Evolutionary conservation across 169 alveolate genomes (phyloP).

Genomic region (Prorocentrum cordatum): DNA sequence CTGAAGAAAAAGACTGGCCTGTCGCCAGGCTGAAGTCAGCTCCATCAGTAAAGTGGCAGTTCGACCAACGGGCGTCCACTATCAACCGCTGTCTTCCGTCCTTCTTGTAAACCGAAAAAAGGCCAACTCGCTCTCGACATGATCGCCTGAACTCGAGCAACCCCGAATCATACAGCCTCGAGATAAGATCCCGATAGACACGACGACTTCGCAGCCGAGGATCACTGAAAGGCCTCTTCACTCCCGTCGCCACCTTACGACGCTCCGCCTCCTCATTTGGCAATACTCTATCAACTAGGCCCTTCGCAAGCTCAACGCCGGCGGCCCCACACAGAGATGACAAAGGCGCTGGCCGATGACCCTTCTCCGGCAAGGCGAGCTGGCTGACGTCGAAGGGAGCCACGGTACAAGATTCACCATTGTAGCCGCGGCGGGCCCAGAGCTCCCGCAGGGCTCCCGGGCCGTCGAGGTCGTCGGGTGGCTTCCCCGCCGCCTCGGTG

Average conservation of each 20-base stretch:
- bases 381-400: neutral
- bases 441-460: slow-evolving; percentile 26
- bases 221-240: neutral
- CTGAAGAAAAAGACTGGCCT: neutral
- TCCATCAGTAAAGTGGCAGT: neutral
- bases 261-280: neutral
- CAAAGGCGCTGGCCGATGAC: neutral
- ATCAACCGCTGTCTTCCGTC: neutral
- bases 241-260: neutral
- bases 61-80: neutral
- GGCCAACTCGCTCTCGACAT: neutral
- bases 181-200: neutral
- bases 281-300: neutral
- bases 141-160: neutral
- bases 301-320: neutral
- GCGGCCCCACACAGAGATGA: too few species aligned
- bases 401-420: neutral
- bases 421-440: neutral
- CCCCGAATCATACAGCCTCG: neutral
- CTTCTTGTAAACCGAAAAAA: neutral
- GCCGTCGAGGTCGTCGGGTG: neutral
- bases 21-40: neutral
- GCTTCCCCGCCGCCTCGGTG: neutral
- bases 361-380: neutral
- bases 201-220: neutral